Conservation (phyloP, 176 grass and related monocot species). For the Stipa capillata region DNA sequence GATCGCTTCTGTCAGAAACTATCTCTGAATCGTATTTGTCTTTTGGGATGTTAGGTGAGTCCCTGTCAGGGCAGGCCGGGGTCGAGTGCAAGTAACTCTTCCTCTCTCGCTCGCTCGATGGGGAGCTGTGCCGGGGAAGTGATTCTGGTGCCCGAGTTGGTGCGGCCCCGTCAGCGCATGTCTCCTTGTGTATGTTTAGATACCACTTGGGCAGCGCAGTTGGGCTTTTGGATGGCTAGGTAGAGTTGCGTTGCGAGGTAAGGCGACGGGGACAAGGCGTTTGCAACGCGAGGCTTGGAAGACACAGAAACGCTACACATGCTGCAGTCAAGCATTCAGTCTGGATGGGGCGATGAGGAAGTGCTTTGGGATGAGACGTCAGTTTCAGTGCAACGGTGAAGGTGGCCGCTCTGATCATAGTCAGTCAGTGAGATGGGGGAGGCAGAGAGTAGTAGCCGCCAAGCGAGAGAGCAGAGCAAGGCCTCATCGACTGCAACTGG, state of each 20-base stretch:
- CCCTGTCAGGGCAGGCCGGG: neutral
- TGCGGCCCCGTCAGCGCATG: too few relatives aligned
- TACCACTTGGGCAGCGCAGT: too few relatives aligned
- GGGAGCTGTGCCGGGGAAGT: conserved; percentile 22
- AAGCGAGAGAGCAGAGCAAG: too few relatives aligned
- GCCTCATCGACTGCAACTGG: too few relatives aligned
- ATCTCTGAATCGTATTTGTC: too few relatives aligned
- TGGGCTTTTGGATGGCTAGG: too few relatives aligned
- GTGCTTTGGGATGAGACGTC: neutral
- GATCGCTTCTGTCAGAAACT: conserved; percentile 26
- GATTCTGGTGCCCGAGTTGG: too few relatives aligned
- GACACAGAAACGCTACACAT: too few relatives aligned
- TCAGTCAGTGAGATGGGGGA: neutral
- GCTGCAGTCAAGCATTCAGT: too few relatives aligned
- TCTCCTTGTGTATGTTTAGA: too few relatives aligned
- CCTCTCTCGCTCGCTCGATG: neutral
- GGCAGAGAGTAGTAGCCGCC: neutral
- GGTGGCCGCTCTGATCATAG: neutral
- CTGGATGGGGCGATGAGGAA: neutral
- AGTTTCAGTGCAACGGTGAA: neutral
- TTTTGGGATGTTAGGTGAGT: conserved; percentile 13
- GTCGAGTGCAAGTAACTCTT: conserved; percentile 46
- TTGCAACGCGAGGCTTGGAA: conserved; percentile 7
- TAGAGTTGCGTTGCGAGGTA: too few relatives aligned
- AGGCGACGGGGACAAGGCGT: neutral